These are phyloP conservation scores for Globisporangium ultimum DNA, from an alignment of 352 stramenopile species.

Conservation along the genomic window DNA sequence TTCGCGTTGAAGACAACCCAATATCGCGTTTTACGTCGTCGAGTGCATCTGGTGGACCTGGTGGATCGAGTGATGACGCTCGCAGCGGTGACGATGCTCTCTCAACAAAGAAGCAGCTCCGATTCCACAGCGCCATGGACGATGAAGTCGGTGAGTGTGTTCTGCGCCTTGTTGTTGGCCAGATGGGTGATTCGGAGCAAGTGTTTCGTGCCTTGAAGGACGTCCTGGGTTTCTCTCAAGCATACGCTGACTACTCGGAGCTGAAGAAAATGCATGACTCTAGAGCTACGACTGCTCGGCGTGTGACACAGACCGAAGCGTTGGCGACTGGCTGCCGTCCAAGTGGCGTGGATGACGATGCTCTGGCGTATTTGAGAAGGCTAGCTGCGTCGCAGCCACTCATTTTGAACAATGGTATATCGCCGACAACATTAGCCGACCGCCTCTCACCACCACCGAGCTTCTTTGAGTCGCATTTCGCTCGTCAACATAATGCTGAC, in stretches of 20 bases:
- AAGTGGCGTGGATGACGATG: conserved; percentile 1
- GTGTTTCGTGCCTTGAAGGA: conserved; percentile 47
- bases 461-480: conserved; percentile 49
- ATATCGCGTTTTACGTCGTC: conserved; percentile 84
- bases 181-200: conserved; percentile 36
- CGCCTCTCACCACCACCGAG: conserved; percentile 41
- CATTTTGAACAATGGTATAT: conserved; percentile 24
- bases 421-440: conserved; percentile 15
- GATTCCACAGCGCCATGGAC: conserved; percentile 31
- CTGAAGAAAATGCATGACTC: conserved; percentile 32
- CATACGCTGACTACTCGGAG: conserved; percentile 42
- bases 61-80: too few species aligned
- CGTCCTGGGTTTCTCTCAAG: conserved; percentile 22
- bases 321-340: too few species aligned
- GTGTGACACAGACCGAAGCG: too few species aligned
- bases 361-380: conserved; percentile 8
- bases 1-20: conserved; percentile 76
- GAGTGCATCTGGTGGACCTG: conserved; percentile 11
- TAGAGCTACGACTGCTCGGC: too few species aligned
- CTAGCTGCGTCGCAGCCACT: not conserved
- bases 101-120: conserved; percentile 20
- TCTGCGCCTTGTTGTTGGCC: conserved; percentile 42
- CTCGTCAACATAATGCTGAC: too few species aligned
- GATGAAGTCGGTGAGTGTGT: conserved; percentile 63
- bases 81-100: conserved; percentile 22